phyloP scores from a whole-genome alignment of 129 eudicot genomes.

The Flaveria trinervia region DNA sequence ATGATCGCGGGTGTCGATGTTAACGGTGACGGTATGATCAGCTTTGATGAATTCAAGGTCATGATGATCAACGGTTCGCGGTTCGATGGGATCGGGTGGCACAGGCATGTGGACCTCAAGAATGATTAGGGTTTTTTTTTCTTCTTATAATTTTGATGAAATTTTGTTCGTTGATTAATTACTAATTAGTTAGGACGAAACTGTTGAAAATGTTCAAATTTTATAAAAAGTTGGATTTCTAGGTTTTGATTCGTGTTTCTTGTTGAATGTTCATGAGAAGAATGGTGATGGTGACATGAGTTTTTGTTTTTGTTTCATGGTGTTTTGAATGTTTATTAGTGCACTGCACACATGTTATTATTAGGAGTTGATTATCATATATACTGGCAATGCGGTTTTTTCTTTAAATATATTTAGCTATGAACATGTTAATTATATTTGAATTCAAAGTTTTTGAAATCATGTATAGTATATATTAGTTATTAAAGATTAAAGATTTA shows the following conservation, averaged over 20 bases:
- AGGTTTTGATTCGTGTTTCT: neutral
- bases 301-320: neutral
- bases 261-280: conserved; percentile 23
- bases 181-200: neutral
- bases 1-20: conserved; percentile 68
- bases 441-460: neutral
- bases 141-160: too few relatives aligned
- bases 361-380: neutral
- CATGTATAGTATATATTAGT: too few relatives aligned
- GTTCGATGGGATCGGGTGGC: conserved; percentile 24
- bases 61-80: conserved; percentile 72
- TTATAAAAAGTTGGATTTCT: neutral
- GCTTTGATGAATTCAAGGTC: conserved; percentile 72
- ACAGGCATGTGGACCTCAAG: neutral
- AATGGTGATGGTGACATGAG: conserved; percentile 17
- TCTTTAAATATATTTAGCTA: too few relatives aligned
- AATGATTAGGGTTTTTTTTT: neutral
- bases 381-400: too few relatives aligned
- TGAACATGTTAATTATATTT: too few relatives aligned
- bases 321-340: neutral
- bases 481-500: too few relatives aligned
- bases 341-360: neutral
- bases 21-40: conserved; percentile 64
- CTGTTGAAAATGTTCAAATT: neutral
- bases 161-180: neutral